Percentiles rank a stretch among this genome's conserved stretches.
phyloP scores from a whole-genome alignment of 2,329 filamentous ascomycete species.

The Hymenoscyphus linearis region DNA sequence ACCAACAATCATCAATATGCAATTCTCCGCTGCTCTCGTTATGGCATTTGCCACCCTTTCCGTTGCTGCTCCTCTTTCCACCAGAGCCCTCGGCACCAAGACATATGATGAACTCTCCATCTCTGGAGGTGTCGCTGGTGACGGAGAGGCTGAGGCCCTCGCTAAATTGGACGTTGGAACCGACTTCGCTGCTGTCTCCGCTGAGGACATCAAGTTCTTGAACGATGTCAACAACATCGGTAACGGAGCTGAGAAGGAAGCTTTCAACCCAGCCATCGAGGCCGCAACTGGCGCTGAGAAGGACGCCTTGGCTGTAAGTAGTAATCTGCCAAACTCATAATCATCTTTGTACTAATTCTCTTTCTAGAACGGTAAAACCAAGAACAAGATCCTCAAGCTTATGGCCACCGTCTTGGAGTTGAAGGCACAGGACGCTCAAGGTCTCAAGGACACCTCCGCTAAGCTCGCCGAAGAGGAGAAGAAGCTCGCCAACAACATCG shows the following conservation, averaged over 20 bases:
- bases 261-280: slow-evolving; percentile 48
- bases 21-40: slow-evolving; percentile 6
- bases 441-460: slow-evolving; percentile 37
- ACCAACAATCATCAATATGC: slow-evolving; percentile 6
- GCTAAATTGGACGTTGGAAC: slow-evolving; percentile 14
- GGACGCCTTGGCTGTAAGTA: slow-evolving; percentile 36
- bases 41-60: slow-evolving; percentile 1
- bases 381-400: slow-evolving; percentile 56
- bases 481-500: slow-evolving; percentile 50
- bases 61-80: slow-evolving; percentile 2
- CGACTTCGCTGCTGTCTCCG: slow-evolving; percentile 13
- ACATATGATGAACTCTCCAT: slow-evolving; percentile 38
- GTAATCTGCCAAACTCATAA: too few relatives aligned
- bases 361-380: slow-evolving; percentile 40
- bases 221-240: slow-evolving; percentile 15
- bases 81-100: slow-evolving; percentile 1
- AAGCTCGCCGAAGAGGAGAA: slow-evolving; percentile 43
- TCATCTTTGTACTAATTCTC: not conserved
- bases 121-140: slow-evolving; percentile 45
- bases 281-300: slow-evolving; percentile 35
- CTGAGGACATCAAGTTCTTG: slow-evolving; percentile 15
- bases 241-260: slow-evolving; percentile 37
- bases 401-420: slow-evolving; percentile 45
- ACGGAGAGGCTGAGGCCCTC: slow-evolving; percentile 45
- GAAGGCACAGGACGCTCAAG: slow-evolving; percentile 46